Evolutionary conservation across 495 filamentous ascomycete species (phyloP), one percentile per base, ranked within the genome.

Genomic region (Hypoxylon perforatum): DNA sequence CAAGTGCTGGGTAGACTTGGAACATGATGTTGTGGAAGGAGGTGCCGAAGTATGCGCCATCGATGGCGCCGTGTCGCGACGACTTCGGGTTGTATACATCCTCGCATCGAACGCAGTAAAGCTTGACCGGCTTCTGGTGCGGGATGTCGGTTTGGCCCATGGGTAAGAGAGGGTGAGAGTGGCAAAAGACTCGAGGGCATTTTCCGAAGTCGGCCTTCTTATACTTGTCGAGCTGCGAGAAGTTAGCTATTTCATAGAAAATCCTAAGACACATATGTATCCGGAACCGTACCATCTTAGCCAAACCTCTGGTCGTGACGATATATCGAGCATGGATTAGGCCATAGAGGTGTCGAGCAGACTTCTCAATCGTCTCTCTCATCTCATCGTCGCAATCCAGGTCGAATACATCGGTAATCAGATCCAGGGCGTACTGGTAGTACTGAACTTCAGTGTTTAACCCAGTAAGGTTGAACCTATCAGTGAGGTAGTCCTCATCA

Each of bases 361-460:
- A 96, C 79, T 97, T 98, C 78, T 99, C 95, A 51, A 99, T 98
- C 70, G 93, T 92, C 80, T 97, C 95, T 39, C 95, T 87, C 84
- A 97, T 93, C 50, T 98, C 95, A 76, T 98, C 96, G 73, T 98
- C 94, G 76, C 95, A 97, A 77, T 99, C 95, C 71, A 98, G 90
- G 71, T 99, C 95, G 76, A 99, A 99, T 44, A 98, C 94, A 73
- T 99, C 95, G n/a, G 96, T 99, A 49, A 99, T 91, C n/a, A 99
- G 86, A 74, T 99, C 95, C 23, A 99, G 86, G 10, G 95, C 96
- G 85, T 98, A 96, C 76, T 99, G 94, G 73, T 99, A 99, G 83
- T 98, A 97, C 61, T 95, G 90, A 4, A 99, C 95, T 75, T 99
- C 95, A 30, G 93, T 92, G 76, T 98, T 97, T 30, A 99, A 86